phyloP scores from a whole-genome alignment of 129 eudicot genomes.

The Chrysanthemum makinoi region DNA sequence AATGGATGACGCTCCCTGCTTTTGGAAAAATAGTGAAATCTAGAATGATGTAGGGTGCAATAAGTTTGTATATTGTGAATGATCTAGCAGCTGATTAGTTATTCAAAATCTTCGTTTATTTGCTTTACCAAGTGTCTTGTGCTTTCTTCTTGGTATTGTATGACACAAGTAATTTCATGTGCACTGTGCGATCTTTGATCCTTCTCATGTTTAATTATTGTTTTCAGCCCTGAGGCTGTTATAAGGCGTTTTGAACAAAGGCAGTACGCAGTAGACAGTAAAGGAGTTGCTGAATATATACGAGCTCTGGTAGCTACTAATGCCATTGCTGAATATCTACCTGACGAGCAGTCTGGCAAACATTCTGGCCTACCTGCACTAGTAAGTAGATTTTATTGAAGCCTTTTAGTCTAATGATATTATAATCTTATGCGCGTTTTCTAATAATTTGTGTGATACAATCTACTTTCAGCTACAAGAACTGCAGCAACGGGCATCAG shows the following conservation, averaged over 20 bases:
- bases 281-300: slow-evolving; percentile 85
- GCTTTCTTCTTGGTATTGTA: too few species aligned
- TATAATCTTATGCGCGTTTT: background rate
- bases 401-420: slow-evolving; percentile 1
- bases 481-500: slow-evolving; percentile 81
- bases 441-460: background rate
- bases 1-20: too few species aligned
- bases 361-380: slow-evolving; percentile 85
- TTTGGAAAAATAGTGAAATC: too few species aligned
- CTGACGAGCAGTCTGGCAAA: slow-evolving; percentile 91
- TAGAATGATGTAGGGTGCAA: too few species aligned
- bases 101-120: too few species aligned
- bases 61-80: too few species aligned
- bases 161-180: slow-evolving; percentile 4
- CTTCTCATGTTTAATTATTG: background rate
- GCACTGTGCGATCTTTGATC: background rate
- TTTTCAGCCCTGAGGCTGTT: slow-evolving; percentile 75
- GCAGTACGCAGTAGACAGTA: slow-evolving; percentile 85
- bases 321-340: slow-evolving; percentile 83
- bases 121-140: too few species aligned
- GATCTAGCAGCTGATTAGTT: too few species aligned
- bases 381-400: slow-evolving; percentile 36
- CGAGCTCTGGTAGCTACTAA: slow-evolving; percentile 88
- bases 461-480: slow-evolving; percentile 64
- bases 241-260: slow-evolving; percentile 83